A percentile compares a stretch with the other conserved stretches of the same genome.
Conservation (phyloP, 352 stramenopile genomes). For the Phytophthora sp. region DNA sequence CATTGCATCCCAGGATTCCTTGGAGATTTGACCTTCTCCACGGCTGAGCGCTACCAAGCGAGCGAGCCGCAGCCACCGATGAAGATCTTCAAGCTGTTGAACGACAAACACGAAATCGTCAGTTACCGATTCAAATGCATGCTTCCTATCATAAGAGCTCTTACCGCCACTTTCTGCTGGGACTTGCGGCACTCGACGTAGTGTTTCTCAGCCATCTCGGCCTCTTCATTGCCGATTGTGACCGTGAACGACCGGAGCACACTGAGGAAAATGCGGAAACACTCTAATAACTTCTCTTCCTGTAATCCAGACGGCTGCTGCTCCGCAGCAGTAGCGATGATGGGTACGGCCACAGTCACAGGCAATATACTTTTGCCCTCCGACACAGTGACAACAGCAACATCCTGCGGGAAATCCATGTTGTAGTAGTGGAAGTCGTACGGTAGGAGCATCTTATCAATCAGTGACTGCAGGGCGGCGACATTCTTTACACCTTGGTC, state of each 20-base stretch:
- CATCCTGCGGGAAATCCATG: conserved; percentile 85
- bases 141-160: conserved; percentile 4
- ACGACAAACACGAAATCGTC: conserved; percentile 9
- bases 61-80: conserved; percentile 76
- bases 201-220: conserved; percentile 79
- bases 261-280: conserved; percentile 70
- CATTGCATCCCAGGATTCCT: conserved; percentile 61
- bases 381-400: conserved; percentile 69
- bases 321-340: conserved; percentile 6
- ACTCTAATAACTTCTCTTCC: conserved; percentile 51
- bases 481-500: conserved; percentile 81
- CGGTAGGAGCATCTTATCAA: conserved; percentile 77
- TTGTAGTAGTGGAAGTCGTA: conserved; percentile 89
- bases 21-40: conserved; percentile 59
- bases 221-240: conserved; percentile 73
- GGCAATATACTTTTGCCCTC: conserved; percentile 79
- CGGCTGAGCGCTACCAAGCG: conserved; percentile 73
- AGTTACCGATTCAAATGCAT: background rate
- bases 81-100: conserved; percentile 73
- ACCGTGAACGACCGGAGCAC: conserved; percentile 62
- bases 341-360: conserved; percentile 58
- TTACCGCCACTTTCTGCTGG: conserved; percentile 74
- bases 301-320: background rate
- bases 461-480: conserved; percentile 67
- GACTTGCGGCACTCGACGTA: conserved; percentile 77